Conservation (phyloP, 129 eudicot species). For the Pulicaria dysenterica region DNA sequence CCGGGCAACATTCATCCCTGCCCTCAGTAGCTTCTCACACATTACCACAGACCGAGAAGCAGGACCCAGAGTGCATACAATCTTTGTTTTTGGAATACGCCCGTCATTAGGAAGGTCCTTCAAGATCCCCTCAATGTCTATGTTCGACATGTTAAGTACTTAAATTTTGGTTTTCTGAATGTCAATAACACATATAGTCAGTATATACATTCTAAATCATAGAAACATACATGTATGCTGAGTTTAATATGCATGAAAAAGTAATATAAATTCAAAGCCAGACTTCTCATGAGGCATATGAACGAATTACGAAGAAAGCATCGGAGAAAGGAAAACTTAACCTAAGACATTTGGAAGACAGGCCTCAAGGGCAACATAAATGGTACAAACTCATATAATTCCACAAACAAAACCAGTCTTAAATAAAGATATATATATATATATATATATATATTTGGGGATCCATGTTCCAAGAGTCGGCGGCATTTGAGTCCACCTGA, state of each 20-base stretch:
- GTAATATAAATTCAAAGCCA: neutral
- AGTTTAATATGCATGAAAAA: constrained; percentile 1
- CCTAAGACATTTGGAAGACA: neutral
- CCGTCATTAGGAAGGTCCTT: constrained; percentile 70
- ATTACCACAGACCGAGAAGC: constrained; percentile 79
- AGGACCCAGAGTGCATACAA: constrained; percentile 88
- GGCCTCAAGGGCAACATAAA: constrained; percentile 9
- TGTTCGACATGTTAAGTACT: constrained; percentile 61
- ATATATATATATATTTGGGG: neutral
- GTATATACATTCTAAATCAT: constrained; percentile 10
- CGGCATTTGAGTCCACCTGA: neutral
- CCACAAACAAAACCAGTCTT: constrained; percentile 2
- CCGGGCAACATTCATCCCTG: constrained; percentile 91
- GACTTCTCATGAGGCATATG: neutral
- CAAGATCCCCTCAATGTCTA: constrained; percentile 83
- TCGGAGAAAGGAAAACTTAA: neutral
- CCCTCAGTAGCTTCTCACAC: constrained; percentile 83
- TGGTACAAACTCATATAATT: neutral
- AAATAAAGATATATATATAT: neutral
- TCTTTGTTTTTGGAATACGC: constrained; percentile 76
- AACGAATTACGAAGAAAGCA: neutral
- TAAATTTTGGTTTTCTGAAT: constrained; percentile 25
- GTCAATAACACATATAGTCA: constrained; percentile 10
- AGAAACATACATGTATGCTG: neutral
- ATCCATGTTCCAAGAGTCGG: neutral